These are phyloP conservation scores for Trichoderma parareesei DNA, from an alignment of 495 filamentous ascomycete species.

Conservation along the genomic window DNA sequence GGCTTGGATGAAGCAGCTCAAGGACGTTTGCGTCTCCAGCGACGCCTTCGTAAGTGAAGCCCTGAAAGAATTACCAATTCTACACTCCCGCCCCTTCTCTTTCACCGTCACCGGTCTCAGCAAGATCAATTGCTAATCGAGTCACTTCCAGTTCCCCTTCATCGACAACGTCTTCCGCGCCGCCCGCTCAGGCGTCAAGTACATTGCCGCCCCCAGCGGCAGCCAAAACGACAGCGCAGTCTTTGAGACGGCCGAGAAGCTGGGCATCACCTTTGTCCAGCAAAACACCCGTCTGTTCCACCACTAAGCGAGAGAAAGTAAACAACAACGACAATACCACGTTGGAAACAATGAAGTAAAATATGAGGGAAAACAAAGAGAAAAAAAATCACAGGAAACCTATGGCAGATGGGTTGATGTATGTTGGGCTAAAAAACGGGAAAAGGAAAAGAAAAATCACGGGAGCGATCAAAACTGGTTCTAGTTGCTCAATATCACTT, in stretches of 20 bases:
- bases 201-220: conserved; percentile 85
- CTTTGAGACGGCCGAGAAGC: conserved; percentile 85
- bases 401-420: background rate
- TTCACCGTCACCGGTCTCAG: background rate
- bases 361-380: background rate
- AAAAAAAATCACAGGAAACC: background rate
- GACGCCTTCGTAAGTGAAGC: conserved; percentile 81
- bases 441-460: background rate
- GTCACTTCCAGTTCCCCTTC: conserved; percentile 72
- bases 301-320: conserved; percentile 46
- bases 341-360: too few relatives aligned
- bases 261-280: conserved; percentile 86
- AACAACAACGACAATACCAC: background rate
- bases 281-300: conserved; percentile 84
- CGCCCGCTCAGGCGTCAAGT: conserved; percentile 81
- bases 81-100: background rate
- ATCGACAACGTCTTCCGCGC: conserved; percentile 95
- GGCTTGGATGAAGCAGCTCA: conserved; percentile 72
- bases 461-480: conserved; percentile 2
- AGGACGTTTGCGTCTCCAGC: conserved; percentile 76
- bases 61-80: background rate
- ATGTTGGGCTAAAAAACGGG: background rate
- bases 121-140: conserved; percentile 12
- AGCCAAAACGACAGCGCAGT: conserved; percentile 89
- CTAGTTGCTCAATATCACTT: background rate